Evolutionary conservation across 2,329 filamentous ascomycete genomes (phyloP).

Genomic region (Emmonsiellopsis sp.): DNA sequence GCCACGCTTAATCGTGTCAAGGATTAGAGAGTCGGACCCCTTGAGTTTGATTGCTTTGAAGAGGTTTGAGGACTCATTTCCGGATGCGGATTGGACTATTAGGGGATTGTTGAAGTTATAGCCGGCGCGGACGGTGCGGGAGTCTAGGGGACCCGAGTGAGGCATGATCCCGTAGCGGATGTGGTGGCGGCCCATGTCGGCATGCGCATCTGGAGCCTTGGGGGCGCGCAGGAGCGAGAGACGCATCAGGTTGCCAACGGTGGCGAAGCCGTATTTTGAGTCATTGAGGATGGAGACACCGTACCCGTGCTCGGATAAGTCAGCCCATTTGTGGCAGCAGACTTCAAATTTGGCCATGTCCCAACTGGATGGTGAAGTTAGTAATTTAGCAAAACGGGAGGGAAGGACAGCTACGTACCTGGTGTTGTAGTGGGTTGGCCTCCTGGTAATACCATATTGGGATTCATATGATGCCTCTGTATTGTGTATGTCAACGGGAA

Average conservation of each 20-base stretch:
- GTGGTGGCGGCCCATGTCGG: constrained; percentile 82
- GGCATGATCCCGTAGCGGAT: constrained; percentile 89
- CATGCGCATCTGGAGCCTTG: constrained; percentile 86
- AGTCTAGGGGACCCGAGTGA: constrained; percentile 62
- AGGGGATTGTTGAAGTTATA: constrained; percentile 87
- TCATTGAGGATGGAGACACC: constrained; percentile 92
- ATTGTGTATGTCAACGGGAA: constrained; percentile 83
- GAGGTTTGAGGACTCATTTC: constrained; percentile 12
- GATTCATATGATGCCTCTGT: constrained; percentile 93
- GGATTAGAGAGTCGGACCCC: constrained; percentile 58
- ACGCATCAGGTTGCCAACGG: constrained; percentile 79
- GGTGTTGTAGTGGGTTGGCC: constrained; percentile 97
- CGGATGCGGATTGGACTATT: constrained; percentile 39
- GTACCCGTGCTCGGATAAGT: constrained; percentile 78
- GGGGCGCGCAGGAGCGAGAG: constrained; percentile 76
- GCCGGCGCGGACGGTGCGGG: constrained; percentile 68
- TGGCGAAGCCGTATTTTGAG: constrained; percentile 92
- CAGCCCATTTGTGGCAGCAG: constrained; percentile 89
- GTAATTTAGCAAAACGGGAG: background rate
- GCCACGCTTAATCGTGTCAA: constrained; percentile 90
- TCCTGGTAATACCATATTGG: constrained; percentile 77
- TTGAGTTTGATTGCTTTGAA: constrained; percentile 56
- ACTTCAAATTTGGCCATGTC: constrained; percentile 98
- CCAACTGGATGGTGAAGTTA: constrained; percentile 47
- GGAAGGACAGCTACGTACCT: constrained; percentile 38